Conservation (phyloP, 2,329 filamentous ascomycete genomes). For the Emergomyces orientalis region DNA sequence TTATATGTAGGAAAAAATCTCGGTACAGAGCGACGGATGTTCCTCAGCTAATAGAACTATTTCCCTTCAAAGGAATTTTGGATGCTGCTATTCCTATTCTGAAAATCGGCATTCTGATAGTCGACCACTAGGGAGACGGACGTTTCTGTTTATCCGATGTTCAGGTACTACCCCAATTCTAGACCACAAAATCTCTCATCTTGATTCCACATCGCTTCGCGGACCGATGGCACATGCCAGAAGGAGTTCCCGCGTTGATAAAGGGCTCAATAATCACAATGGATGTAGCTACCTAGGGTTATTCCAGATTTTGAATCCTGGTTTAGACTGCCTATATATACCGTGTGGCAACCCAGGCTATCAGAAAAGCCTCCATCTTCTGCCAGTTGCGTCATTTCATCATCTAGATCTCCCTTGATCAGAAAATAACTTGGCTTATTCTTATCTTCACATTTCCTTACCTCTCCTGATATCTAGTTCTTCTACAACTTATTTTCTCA, state of each 20-base stretch:
- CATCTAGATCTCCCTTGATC: background rate
- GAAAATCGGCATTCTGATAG: background rate
- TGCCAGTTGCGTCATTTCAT: constrained; percentile 8
- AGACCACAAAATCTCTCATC: background rate
- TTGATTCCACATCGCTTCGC: background rate
- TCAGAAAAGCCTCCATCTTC: too few species aligned
- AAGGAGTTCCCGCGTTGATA: background rate
- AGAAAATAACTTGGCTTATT: background rate
- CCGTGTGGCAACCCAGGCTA: background rate
- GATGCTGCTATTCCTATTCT: background rate
- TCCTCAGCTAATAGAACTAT: background rate
- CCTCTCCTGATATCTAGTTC: background rate
- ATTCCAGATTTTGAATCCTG: background rate
- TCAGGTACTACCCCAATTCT: background rate
- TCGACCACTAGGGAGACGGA: background rate
- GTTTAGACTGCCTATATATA: background rate
- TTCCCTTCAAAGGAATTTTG: background rate
- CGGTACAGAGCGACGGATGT: too few species aligned
- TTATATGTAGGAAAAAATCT: background rate
- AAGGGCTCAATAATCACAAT: background rate
- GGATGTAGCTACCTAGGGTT: background rate
- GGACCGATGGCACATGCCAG: background rate
- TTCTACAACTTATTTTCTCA: constrained; percentile 27
- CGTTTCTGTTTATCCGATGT: background rate
- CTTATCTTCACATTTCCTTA: background rate